Evolutionary conservation across 208 protist genomes (phyloP), one percentile per base, ranked within the genome.

Genomic region (Leishmania major): DNA sequence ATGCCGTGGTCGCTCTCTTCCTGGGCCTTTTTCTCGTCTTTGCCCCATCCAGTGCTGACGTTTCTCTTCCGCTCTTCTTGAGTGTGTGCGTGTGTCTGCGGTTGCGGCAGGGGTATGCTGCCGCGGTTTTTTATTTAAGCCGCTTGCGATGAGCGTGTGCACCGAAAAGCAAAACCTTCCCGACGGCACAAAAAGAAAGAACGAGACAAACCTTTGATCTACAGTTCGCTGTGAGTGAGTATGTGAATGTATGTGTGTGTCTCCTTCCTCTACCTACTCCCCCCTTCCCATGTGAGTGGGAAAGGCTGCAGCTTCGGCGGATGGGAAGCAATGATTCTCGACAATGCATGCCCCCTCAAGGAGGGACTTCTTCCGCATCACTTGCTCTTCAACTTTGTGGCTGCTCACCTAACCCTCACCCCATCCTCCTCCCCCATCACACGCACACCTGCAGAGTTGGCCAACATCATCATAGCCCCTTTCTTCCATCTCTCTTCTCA

Each of bases 51-150:
- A 10, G 40, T 67, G 59, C 60, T 55, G 37, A 57, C 45, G 6
- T 78, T 49, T 81, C 71, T 77, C 31, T 40, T 82, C 45, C 43
- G 31, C n/a, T 82, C 47, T 69, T 67, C 37, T 67, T 22, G 40
- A 69, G 40, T 66, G 17, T 35, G 22, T 55, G 43, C 69, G 69
- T 7, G 69, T 74, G 69, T 51, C 40, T 55, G 40, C 45, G 28
- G 69, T 31, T 35, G 40, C 45, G 31, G 22, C 69, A 37, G 10
- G 25, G 69, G 69, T 37, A 17, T 53, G 69, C 25, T 25, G 45
- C 28, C 22, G 35, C 10, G 45, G 25, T 3, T 74, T 5, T 7
- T 55, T 31, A 3, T 13, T 53, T 49, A 74, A 53, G 28, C 45
- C 22, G 69, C 15, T 45, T 31, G 31, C 69, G 37, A 47, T 35